A percentile compares a stretch with the other conserved stretches of the same genome.
Conservation (phyloP, 495 filamentous ascomycete genomes). For the Rostrohypoxylon terebratum region DNA sequence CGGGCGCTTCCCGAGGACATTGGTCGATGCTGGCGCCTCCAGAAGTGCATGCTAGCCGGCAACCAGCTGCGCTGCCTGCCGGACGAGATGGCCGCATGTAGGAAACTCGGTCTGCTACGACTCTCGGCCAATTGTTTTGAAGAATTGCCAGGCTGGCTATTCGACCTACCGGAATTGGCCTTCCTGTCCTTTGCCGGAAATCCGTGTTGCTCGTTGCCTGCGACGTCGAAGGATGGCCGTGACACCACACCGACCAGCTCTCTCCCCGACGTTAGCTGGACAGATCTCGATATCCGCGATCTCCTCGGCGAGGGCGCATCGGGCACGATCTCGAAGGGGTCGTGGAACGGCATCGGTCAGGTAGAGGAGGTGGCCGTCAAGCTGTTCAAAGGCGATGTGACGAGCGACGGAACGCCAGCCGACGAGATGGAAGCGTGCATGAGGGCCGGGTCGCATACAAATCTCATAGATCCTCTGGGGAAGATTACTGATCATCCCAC, state of each 20-base stretch:
- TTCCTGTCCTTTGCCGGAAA: constrained; percentile 61
- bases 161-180: constrained; percentile 57
- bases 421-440: constrained; percentile 60
- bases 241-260: constrained; percentile 32
- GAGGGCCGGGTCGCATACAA: constrained; percentile 58
- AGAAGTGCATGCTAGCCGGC: constrained; percentile 60
- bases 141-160: constrained; percentile 55
- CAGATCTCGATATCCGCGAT: constrained; percentile 50
- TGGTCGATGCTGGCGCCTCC: constrained; percentile 52
- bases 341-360: constrained; percentile 47
- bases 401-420: constrained; percentile 55
- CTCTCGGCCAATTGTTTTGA: constrained; percentile 55
- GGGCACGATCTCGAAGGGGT: constrained; percentile 53
- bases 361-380: constrained; percentile 59
- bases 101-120: constrained; percentile 56
- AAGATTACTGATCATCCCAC: constrained; percentile 56
- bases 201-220: constrained; percentile 49
- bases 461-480: constrained; percentile 58
- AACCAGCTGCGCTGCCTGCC: constrained; percentile 55
- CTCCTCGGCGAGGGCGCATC: constrained; percentile 54
- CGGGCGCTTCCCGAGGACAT: constrained; percentile 53
- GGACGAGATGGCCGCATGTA: constrained; percentile 54
- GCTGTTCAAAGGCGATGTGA: constrained; percentile 56
- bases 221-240: constrained; percentile 32
- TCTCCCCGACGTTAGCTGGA: constrained; percentile 55